A percentile compares a stretch with the other conserved stretches of the same genome.
These are phyloP conservation scores for Apiospora saccharicola DNA, from an alignment of 2,329 filamentous ascomycete species.

Conservation along the genomic window DNA sequence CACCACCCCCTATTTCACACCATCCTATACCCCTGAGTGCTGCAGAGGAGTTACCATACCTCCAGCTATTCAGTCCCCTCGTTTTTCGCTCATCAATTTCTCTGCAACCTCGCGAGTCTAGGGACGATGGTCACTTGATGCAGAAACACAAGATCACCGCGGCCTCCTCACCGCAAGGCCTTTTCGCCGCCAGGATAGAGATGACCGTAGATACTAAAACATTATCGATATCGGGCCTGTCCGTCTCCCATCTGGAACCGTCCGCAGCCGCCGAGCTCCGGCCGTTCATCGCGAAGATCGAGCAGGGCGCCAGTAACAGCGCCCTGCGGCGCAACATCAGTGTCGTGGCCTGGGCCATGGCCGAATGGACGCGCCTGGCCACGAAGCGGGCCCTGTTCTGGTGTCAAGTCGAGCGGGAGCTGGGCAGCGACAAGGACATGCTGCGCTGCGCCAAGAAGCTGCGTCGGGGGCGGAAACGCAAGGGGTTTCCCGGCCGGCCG, in stretches of 20 bases:
- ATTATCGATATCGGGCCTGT: conserved; percentile 59
- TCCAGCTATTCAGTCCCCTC: conserved; percentile 76
- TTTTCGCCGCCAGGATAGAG: conserved; percentile 65
- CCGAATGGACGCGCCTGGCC: conserved; percentile 71
- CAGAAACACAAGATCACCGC: conserved; percentile 66
- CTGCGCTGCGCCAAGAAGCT: conserved; percentile 40
- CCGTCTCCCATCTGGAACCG: conserved; percentile 63
- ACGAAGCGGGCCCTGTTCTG: conserved; percentile 69
- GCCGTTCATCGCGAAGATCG: conserved; percentile 56
- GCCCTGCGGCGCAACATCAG: conserved; percentile 63
- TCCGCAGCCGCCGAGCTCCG: conserved; percentile 66
- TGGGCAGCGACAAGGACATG: conserved; percentile 48
- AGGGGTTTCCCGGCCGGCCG: conserved; percentile 30
- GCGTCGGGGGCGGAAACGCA: conserved; percentile 38
- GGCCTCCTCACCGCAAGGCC: conserved; percentile 54
- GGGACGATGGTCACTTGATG: conserved; percentile 44
- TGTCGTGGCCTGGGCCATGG: conserved; percentile 71
- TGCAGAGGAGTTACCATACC: conserved; percentile 71
- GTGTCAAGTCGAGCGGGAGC: conserved; percentile 58
- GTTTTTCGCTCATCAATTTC: conserved; percentile 63
- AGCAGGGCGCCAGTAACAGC: conserved; percentile 47
- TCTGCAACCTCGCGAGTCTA: conserved; percentile 47
- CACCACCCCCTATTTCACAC: conserved; percentile 64
- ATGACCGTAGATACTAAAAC: conserved; percentile 65
- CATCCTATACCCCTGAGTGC: conserved; percentile 69